Percentiles rank a stretch among this genome's conserved stretches.
Evolutionary conservation across 169 alveolate genomes (phyloP).

Genomic region (Plasmodium cynomolgi): DNA sequence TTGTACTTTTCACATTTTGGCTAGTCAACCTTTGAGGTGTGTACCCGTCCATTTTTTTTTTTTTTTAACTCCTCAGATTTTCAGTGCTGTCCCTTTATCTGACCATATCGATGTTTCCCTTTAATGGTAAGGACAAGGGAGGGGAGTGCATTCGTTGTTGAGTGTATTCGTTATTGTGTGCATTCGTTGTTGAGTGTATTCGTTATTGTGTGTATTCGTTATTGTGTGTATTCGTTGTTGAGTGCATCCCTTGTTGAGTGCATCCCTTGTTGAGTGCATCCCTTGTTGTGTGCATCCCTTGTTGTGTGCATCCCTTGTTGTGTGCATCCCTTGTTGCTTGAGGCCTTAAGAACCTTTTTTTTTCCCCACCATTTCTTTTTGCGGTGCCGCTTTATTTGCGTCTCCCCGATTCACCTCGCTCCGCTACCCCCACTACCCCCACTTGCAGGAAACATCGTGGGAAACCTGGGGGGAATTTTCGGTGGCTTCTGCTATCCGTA

Average conservation of each 20-base stretch:
- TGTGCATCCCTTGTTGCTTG: too few relatives aligned
- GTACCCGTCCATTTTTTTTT: neutral
- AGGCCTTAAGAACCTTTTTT: neutral
- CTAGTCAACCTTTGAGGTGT: neutral
- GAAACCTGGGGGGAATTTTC: slow-evolving; percentile 44
- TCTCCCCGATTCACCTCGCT: neutral
- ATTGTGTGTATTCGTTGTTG: too few relatives aligned
- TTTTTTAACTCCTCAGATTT: slow-evolving; percentile 17
- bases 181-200: neutral
- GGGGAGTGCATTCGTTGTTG: neutral
- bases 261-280: too few relatives aligned
- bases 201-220: too few relatives aligned
- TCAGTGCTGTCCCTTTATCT: slow-evolving; percentile 31
- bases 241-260: too few relatives aligned
- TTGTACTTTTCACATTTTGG: neutral
- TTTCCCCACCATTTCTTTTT: neutral
- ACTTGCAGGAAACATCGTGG: slow-evolving; percentile 49
- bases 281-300: too few relatives aligned
- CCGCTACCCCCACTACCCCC: neutral
- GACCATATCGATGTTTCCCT: slow-evolving; percentile 36
- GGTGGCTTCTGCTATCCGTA: slow-evolving; percentile 52
- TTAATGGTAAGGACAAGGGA: slow-evolving; percentile 38
- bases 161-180: neutral
- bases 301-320: too few relatives aligned
- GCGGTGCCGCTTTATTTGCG: neutral